phyloP scores from a whole-genome alignment of 257 asterid species.

The Fraxinus excelsior region DNA sequence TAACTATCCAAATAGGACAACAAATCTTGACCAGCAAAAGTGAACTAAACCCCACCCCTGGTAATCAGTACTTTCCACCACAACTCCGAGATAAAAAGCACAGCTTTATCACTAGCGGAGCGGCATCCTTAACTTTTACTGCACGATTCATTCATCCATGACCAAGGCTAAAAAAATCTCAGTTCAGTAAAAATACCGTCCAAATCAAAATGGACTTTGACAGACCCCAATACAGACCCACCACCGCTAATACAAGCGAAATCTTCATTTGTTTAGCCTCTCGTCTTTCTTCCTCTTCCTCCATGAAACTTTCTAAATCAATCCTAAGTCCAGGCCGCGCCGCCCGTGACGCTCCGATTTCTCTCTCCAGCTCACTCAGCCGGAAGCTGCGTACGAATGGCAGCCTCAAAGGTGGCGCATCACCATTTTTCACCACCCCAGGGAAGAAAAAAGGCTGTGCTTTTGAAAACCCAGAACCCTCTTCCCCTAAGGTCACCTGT shows the following conservation, averaged over 20 bases:
- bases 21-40: too few relatives aligned
- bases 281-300: slow-evolving; percentile 54
- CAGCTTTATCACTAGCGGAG: not conserved
- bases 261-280: slow-evolving; percentile 73
- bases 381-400: slow-evolving; percentile 74
- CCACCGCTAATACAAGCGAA: slow-evolving; percentile 34
- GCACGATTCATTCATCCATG: slow-evolving; percentile 9
- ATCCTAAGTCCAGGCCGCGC: slow-evolving; percentile 54
- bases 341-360: slow-evolving; percentile 29
- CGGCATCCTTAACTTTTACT: slow-evolving; percentile 12
- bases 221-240: slow-evolving; percentile 59
- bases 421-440: slow-evolving; percentile 63
- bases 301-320: slow-evolving; percentile 59
- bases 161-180: slow-evolving; percentile 23
- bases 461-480: slow-evolving; percentile 85
- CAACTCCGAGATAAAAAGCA: not conserved
- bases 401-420: slow-evolving; percentile 77
- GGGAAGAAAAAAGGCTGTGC: slow-evolving; percentile 66
- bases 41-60: too few relatives aligned
- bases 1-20: too few relatives aligned
- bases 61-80: too few relatives aligned
- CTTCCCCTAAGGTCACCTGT: slow-evolving; percentile 97
- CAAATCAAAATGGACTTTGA: slow-evolving; percentile 48
- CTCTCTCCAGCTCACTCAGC: slow-evolving; percentile 75
- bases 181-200: slow-evolving; percentile 26